Evolutionary conservation across 495 filamentous ascomycete species (phyloP).

Genomic region (Friedmanniomyces simplex): DNA sequence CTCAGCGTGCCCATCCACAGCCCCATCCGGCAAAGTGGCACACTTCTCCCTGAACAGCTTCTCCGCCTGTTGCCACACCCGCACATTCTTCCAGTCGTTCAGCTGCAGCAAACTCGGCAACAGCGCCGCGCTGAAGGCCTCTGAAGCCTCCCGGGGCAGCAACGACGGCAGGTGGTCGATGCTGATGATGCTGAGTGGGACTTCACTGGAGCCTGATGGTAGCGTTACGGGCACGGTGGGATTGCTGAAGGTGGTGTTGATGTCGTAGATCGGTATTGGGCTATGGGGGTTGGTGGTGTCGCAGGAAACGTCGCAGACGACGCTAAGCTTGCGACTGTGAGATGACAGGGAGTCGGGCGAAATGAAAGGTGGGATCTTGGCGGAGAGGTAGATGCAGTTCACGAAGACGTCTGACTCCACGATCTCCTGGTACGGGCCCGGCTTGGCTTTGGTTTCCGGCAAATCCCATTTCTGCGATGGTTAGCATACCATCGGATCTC

Average conservation of each 20-base stretch:
- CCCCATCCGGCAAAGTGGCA: constrained; percentile 48
- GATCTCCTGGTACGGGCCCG: constrained; percentile 85
- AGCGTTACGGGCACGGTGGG: constrained; percentile 70
- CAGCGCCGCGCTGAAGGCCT: constrained; percentile 73
- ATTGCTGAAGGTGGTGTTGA: constrained; percentile 70
- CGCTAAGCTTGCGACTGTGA: constrained; percentile 62
- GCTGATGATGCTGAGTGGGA: constrained; percentile 64
- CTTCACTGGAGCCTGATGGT: constrained; percentile 40
- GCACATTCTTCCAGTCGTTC: constrained; percentile 57
- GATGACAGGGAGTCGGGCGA: constrained; percentile 54
- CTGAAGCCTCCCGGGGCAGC: constrained; percentile 75
- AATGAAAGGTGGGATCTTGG: constrained; percentile 63
- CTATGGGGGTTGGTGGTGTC: constrained; percentile 59
- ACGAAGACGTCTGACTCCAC: constrained; percentile 47
- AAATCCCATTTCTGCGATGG: constrained; percentile 75
- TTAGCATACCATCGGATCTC: not conserved
- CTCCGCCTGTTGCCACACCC: constrained; percentile 77
- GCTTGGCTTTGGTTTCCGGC: constrained; percentile 64
- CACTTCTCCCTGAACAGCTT: constrained; percentile 81
- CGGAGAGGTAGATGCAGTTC: constrained; percentile 82
- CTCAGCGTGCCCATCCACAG: constrained; percentile 13
- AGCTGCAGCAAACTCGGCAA: constrained; percentile 69
- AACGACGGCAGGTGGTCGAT: constrained; percentile 83
- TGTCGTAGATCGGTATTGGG: constrained; percentile 74
- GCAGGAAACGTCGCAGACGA: constrained; percentile 73